Base-by-base conservation (phyloP, 192 early-diverging fungal species). In the Pecoramyces ruminantium region DNA sequence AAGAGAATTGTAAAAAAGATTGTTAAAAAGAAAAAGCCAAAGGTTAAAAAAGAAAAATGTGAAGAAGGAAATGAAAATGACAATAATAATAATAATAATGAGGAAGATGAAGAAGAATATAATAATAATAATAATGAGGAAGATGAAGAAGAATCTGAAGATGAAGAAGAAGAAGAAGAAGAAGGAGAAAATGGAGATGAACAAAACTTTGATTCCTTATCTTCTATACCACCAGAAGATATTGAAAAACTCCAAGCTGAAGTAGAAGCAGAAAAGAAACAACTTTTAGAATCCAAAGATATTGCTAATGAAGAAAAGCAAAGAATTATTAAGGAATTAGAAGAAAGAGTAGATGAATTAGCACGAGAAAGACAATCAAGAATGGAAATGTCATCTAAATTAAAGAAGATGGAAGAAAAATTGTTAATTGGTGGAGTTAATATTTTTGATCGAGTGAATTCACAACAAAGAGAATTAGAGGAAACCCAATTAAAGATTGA, bases 391-490 rank as follows among this genome's bases (percentile, higher is more conserved):
- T 85, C 83, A 0, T 83, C 82, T 15, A 85, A 90, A 77, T 81
- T 92, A 18, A 78, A 82, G 17, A 81, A 82, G 16, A 83, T 92
- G 80, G 90, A 92, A 80, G 86, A 83, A 16, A 91, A 90, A 79
- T 83, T 91, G 38, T 81, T 92, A 6, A 83, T 91, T 51, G 90
- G 90, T 28, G 90, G 90, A 18, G 86, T 88, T 29, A 86, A 89
- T 78, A 87, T 92, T 21, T 87, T 85, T 17, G 86, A 91, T 78
- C 84, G 86, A 39, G 84, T 90, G 13, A 83, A 87, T 38, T 84
- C 84, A 38, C 89, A 90, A 80, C 84, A 90, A 80, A 82, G 81
- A 38, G 88, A 87, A 80, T 83, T 91, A 13, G 83, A 88, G 58
- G 83, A 84, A 42, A 82, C 84, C 27, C 84, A 85, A 79, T n/a